Conservation (phyloP, 2,329 filamentous ascomycete species). For the Penicillium oxalicum region DNA sequence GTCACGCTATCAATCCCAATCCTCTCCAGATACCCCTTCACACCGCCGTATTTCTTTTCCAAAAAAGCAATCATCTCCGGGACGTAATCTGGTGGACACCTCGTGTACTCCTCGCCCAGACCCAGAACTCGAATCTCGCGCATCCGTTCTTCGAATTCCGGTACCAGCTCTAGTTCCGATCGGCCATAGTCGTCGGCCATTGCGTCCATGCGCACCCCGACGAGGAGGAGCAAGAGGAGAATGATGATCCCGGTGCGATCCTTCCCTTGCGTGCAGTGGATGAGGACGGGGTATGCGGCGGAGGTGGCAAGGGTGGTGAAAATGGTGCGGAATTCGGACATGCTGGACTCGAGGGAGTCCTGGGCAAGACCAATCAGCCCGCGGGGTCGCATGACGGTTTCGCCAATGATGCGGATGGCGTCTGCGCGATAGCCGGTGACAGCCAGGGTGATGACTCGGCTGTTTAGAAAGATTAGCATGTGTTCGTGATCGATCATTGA, state of each 20-base stretch:
- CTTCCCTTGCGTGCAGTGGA: constrained; percentile 88
- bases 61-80: constrained; percentile 53
- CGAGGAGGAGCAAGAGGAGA: constrained; percentile 60
- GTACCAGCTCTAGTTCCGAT: constrained; percentile 55
- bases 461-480: constrained; percentile 18
- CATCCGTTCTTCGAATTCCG: constrained; percentile 59
- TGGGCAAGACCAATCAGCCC: constrained; percentile 66
- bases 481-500: neutral
- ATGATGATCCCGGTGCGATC: constrained; percentile 72
- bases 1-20: constrained; percentile 53
- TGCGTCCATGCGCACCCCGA: constrained; percentile 51
- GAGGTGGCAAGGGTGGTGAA: constrained; percentile 59
- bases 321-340: constrained; percentile 58
- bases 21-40: constrained; percentile 57
- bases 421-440: constrained; percentile 60
- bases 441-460: constrained; percentile 59
- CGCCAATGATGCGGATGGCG: constrained; percentile 64
- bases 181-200: constrained; percentile 68
- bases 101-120: constrained; percentile 65
- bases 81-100: constrained; percentile 62
- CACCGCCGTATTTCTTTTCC: constrained; percentile 57
- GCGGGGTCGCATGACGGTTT: constrained; percentile 64
- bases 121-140: constrained; percentile 66
- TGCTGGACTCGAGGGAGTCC: constrained; percentile 64
- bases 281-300: constrained; percentile 56